A percentile compares a stretch with the other conserved stretches of the same genome.
Evolutionary conservation across 2,329 filamentous ascomycete species (phyloP).

Genomic region (Bipolaris cookei): DNA sequence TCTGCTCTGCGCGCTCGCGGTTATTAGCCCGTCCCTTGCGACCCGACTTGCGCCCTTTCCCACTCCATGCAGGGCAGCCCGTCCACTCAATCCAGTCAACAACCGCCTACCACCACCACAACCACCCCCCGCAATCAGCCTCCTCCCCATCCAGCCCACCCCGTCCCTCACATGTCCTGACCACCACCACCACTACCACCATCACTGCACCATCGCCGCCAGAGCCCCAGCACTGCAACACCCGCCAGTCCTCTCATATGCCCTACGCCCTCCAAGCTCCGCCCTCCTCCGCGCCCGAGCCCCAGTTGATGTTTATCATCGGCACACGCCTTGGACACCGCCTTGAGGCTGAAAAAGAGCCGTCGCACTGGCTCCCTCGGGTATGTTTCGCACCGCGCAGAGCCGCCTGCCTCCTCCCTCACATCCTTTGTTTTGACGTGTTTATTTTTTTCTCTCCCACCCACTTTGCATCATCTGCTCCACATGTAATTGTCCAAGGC

Average conservation of each 20-base stretch:
- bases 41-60: conserved; percentile 13
- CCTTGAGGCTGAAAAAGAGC: conserved; percentile 47
- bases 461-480: conserved; percentile 20
- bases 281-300: conserved; percentile 13
- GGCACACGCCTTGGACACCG: conserved; percentile 42
- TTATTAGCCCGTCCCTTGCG: neutral
- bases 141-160: conserved; percentile 17
- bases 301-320: conserved; percentile 37
- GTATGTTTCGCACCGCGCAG: conserved; percentile 47
- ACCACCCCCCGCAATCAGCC: conserved; percentile 27
- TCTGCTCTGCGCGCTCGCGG: neutral
- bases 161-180: conserved; percentile 7
- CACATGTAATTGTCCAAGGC: conserved; percentile 13
- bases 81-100: conserved; percentile 17
- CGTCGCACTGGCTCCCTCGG: conserved; percentile 46
- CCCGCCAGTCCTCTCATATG: conserved; percentile 4
- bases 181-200: neutral
- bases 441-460: neutral
- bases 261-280: conserved; percentile 14
- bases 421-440: conserved; percentile 10
- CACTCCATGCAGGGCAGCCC: conserved; percentile 13
- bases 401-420: conserved; percentile 43
- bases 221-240: neutral
- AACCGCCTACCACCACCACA: neutral
- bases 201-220: neutral